phyloP scores from a whole-genome alignment of 257 asterid genomes.

The Solanum etuberosum region DNA sequence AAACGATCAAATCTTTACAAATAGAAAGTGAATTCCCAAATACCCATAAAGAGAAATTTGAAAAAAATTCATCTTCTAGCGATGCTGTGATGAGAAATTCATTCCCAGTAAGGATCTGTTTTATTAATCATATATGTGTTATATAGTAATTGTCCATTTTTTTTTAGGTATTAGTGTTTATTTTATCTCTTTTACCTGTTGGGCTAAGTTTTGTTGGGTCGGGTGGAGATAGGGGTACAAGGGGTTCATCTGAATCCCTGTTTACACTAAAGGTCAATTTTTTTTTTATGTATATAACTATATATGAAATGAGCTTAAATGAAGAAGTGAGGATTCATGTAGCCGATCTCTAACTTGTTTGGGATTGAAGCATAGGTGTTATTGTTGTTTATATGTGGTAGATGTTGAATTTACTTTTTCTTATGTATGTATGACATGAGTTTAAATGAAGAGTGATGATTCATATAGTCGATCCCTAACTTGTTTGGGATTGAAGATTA shows the following conservation, averaged over 20 bases:
- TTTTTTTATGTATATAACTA: too few relatives aligned
- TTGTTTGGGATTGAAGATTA: background rate
- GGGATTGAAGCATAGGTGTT: background rate
- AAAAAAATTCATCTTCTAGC: background rate
- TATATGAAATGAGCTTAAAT: background rate
- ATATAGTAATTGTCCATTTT: background rate
- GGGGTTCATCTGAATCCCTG: background rate
- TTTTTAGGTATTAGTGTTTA: background rate
- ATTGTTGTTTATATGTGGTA: background rate
- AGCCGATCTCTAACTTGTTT: background rate
- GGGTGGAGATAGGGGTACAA: background rate
- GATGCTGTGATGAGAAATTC: constrained; percentile 22
- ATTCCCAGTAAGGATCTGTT: constrained; percentile 37
- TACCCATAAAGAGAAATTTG: constrained; percentile 14
- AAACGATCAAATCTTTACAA: constrained; percentile 27
- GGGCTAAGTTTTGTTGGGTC: background rate
- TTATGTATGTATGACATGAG: background rate
- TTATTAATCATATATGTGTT: background rate
- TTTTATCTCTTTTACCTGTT: background rate
- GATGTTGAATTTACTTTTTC: background rate
- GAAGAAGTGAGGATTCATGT: background rate
- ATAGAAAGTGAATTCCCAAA: constrained; percentile 20
- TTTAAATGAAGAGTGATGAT: background rate
- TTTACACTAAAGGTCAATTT: background rate
- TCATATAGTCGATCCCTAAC: background rate